Conservation (phyloP, 805 yeast genomes). For the Metschnikowia koreensis region DNA sequence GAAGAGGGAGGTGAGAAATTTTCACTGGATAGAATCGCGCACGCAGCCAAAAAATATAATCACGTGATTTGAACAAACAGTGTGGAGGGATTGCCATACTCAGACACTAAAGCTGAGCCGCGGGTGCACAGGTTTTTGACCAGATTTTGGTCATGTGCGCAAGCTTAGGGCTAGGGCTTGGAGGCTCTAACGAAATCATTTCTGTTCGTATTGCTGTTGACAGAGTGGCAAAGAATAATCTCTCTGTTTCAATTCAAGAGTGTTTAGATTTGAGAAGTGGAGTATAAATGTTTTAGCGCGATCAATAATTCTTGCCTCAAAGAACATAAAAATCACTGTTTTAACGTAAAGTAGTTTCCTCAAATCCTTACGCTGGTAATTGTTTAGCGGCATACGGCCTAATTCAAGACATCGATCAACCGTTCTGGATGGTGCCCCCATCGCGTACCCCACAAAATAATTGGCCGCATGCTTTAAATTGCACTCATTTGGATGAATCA, state of each 20-base stretch:
- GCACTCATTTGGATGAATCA: no score
- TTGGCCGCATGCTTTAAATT: not conserved
- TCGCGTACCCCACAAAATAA: not conserved
- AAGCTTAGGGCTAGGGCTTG: constrained; percentile 18
- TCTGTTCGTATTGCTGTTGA: not conserved
- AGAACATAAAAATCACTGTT: no score
- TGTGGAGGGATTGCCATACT: not conserved
- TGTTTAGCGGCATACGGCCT: no score
- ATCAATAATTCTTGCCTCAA: no score
- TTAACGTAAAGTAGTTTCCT: no score
- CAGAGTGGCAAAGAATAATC: not conserved
- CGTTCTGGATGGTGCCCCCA: not conserved
- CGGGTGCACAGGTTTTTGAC: constrained; percentile 5
- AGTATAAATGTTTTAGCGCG: no score
- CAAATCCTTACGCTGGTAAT: no score
- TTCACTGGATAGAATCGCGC: constrained; percentile 15
- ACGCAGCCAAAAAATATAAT: not conserved
- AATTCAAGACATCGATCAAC: no score
- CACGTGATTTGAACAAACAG: constrained; percentile 10
- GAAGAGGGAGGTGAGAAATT: constrained; percentile 17
- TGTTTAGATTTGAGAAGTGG: no score
- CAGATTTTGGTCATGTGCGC: constrained; percentile 14
- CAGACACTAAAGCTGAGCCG: not conserved
- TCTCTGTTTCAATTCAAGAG: not conserved
- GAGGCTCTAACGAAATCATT: not conserved